Conservation (phyloP, 352 stramenopile genomes). For the Globisporangium splendens region DNA sequence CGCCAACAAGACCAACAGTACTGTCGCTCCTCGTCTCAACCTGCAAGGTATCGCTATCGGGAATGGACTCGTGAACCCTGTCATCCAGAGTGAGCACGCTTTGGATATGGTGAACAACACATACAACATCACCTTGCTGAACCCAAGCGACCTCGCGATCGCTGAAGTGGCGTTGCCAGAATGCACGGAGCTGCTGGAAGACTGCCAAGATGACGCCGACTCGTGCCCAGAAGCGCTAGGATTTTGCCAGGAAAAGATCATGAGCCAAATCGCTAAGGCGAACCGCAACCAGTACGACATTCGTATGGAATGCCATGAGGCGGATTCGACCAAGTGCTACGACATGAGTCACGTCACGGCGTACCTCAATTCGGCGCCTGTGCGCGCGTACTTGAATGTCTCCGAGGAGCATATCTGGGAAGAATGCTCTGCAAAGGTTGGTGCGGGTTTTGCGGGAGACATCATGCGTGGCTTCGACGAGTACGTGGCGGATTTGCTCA, state of each 20-base stretch:
- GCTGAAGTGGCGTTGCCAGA: constrained; percentile 27
- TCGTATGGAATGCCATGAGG: constrained; percentile 27
- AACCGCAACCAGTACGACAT: constrained; percentile 70
- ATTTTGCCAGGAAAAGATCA: constrained; percentile 37
- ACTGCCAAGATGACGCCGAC: constrained; percentile 5
- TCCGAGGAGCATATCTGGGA: constrained; percentile 44
- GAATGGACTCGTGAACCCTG: constrained; percentile 32
- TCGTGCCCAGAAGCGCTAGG: constrained; percentile 30
- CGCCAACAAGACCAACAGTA: background rate
- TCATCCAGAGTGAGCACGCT: constrained; percentile 32
- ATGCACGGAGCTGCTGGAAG: constrained; percentile 34
- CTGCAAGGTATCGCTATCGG: constrained; percentile 37
- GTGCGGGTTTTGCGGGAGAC: constrained; percentile 58
- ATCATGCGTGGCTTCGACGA: constrained; percentile 89
- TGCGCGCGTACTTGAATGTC: constrained; percentile 17
- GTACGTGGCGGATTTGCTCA: constrained; percentile 73
- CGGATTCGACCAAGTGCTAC: constrained; percentile 20
- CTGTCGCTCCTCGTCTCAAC: constrained; percentile 15
- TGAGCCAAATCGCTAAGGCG: constrained; percentile 31
- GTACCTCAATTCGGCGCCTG: constrained; percentile 38
- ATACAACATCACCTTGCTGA: constrained; percentile 68
- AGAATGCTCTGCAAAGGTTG: constrained; percentile 86
- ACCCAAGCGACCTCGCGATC: constrained; percentile 20
- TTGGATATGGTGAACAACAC: constrained; percentile 65
- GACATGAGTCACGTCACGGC: constrained; percentile 22